Percentiles rank a stretch among this genome's conserved stretches.
phyloP scores from a whole-genome alignment of 345 rosid species.

The Arabidopsis suecica region DNA sequence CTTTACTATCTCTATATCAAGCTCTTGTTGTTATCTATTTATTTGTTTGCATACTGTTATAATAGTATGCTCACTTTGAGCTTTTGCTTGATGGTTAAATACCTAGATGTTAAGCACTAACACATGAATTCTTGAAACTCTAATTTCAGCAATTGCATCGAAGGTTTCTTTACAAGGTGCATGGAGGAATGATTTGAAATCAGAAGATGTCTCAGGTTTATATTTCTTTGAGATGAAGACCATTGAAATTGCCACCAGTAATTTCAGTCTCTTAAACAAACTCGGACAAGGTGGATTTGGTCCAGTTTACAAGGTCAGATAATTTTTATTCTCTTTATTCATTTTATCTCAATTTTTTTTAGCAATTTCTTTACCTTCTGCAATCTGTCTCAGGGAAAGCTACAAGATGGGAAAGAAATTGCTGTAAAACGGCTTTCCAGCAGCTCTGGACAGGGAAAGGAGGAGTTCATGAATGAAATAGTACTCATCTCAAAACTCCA shows the following conservation, averaged over 20 bases:
- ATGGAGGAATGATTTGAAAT: not conserved
- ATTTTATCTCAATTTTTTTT: too few species aligned
- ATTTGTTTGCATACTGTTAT: too few species aligned
- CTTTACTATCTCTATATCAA: too few species aligned
- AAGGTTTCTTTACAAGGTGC: not conserved
- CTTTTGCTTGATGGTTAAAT: not conserved
- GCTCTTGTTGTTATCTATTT: too few species aligned
- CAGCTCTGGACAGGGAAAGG: conserved; percentile 49
- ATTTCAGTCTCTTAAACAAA: conserved; percentile 36
- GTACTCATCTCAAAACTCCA: conserved; percentile 57
- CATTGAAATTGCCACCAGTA: conserved; percentile 33
- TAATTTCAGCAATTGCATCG: not conserved
- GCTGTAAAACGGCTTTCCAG: conserved; percentile 56
- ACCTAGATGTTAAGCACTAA: not conserved
- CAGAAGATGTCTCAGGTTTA: conserved; percentile 18
- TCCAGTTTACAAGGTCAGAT: conserved; percentile 38
- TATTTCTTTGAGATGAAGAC: conserved; percentile 21
- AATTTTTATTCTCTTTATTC: not conserved
- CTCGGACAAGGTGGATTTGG: conserved; percentile 48
- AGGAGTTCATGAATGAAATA: conserved; percentile 53
- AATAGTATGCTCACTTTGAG: not conserved
- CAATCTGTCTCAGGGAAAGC: conserved; percentile 38
- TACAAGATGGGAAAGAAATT: conserved; percentile 46
- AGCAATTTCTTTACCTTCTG: not conserved
- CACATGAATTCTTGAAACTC: not conserved